Evolutionary conservation across 2,329 filamentous ascomycete genomes (phyloP).

Genomic region (Cladosporium sp.): DNA sequence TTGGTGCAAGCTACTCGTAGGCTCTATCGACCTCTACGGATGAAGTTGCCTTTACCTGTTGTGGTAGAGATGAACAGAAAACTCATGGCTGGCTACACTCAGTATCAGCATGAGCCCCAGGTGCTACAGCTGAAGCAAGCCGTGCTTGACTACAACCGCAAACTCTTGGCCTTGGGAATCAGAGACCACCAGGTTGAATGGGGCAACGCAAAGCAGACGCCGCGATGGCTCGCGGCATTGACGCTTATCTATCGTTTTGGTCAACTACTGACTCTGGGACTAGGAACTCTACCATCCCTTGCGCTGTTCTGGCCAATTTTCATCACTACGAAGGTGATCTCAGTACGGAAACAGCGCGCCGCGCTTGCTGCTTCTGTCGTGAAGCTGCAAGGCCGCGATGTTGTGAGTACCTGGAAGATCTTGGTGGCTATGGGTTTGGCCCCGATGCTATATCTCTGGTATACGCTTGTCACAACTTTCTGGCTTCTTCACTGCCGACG

Average conservation of each 20-base stretch:
- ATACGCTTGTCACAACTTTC: conserved; percentile 72
- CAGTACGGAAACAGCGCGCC: conserved; percentile 76
- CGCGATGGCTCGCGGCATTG: conserved; percentile 75
- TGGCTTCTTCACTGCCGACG: conserved; percentile 81
- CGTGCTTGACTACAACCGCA: conserved; percentile 82
- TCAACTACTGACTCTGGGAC: conserved; percentile 74
- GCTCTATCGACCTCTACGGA: conserved; percentile 91
- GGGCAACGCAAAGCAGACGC: conserved; percentile 57
- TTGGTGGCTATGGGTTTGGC: conserved; percentile 83
- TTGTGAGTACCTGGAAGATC: conserved; percentile 93
- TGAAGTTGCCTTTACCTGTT: conserved; percentile 86
- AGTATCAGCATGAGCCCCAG: conserved; percentile 86
- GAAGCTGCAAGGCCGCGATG: conserved; percentile 83
- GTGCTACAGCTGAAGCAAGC: conserved; percentile 74
- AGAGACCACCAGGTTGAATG: conserved; percentile 94
- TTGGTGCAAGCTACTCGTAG: conserved; percentile 76
- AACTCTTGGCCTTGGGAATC: conserved; percentile 80
- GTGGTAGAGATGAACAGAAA: conserved; percentile 93
- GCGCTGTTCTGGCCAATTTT: conserved; percentile 88
- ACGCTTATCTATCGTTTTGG: conserved; percentile 75
- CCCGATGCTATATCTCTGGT: conserved; percentile 78
- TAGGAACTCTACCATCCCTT: conserved; percentile 82
- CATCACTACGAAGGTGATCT: conserved; percentile 79
- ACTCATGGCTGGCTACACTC: conserved; percentile 84
- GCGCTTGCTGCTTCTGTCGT: conserved; percentile 82